These are phyloP conservation scores for Malus sylvestris DNA, from an alignment of 306 rosid species.

Conservation along the genomic window DNA sequence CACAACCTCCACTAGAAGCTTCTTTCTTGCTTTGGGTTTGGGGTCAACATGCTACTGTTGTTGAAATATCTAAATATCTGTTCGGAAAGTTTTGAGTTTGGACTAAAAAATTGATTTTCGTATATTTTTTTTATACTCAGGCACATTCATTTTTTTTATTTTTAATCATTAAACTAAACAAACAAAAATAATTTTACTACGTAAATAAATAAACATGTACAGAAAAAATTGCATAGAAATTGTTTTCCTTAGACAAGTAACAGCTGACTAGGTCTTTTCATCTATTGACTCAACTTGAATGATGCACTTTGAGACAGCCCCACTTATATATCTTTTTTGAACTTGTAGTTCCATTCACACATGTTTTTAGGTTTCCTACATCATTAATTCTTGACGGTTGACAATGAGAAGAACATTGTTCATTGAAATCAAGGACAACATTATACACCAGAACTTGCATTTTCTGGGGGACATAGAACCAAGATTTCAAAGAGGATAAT, in stretches of 20 bases:
- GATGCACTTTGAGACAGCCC: constrained; percentile 9
- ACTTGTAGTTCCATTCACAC: constrained; percentile 26
- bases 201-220: too few species aligned
- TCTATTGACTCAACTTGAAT: constrained; percentile 9
- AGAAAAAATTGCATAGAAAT: too few species aligned
- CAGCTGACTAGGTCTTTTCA: background rate
- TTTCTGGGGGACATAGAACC: background rate
- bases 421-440: background rate
- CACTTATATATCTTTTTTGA: background rate
- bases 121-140: too few species aligned
- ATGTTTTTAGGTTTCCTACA: background rate
- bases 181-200: too few species aligned
- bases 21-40: constrained; percentile 1
- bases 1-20: constrained; percentile 14
- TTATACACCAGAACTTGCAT: background rate
- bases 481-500: background rate
- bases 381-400: background rate
- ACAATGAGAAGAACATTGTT: background rate
- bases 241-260: background rate
- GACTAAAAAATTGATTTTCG: background rate
- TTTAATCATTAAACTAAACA: too few species aligned
- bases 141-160: too few species aligned
- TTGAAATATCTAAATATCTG: background rate
- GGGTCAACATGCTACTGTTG: background rate
- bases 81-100: background rate